Evolutionary conservation across 495 filamentous ascomycete genomes (phyloP).

Genomic region (Platismatia glauca): DNA sequence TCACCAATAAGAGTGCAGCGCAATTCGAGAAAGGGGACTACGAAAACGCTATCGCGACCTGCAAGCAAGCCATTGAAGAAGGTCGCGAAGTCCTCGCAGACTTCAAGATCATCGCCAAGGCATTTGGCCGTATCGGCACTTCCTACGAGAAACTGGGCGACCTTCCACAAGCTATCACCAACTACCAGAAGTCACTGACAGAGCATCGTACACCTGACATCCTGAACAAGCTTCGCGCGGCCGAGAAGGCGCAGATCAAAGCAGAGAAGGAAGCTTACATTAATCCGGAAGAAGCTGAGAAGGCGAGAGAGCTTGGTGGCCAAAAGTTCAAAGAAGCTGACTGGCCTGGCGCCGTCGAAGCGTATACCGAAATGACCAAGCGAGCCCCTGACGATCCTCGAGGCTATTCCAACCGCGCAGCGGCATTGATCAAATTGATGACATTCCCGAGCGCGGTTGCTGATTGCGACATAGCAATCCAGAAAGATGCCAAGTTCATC

Average conservation of each 20-base stretch:
- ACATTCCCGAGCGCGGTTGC: slow-evolving; percentile 87
- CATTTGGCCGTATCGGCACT: slow-evolving; percentile 82
- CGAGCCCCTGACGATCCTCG: slow-evolving; percentile 86
- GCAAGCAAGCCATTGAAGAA: slow-evolving; percentile 81
- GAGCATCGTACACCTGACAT: slow-evolving; percentile 96
- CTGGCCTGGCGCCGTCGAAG: slow-evolving; percentile 92
- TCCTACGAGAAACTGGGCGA: slow-evolving; percentile 86
- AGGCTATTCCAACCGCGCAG: slow-evolving; percentile 94
- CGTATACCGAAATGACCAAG: slow-evolving; percentile 96
- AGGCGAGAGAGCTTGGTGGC: slow-evolving; percentile 90
- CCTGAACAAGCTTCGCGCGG: slow-evolving; percentile 83
- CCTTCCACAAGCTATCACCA: slow-evolving; percentile 70
- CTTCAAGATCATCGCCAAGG: slow-evolving; percentile 94
- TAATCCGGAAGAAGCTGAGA: slow-evolving; percentile 83
- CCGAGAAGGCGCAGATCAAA: slow-evolving; percentile 79
- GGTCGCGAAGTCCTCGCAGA: slow-evolving; percentile 79
- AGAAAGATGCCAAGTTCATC: slow-evolving; percentile 87
- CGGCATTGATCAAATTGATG: slow-evolving; percentile 92
- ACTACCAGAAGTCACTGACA: slow-evolving; percentile 85
- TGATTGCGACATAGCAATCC: slow-evolving; percentile 87
- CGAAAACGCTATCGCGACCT: slow-evolving; percentile 73
- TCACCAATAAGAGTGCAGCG: slow-evolving; percentile 92
- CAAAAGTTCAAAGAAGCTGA: slow-evolving; percentile 93
- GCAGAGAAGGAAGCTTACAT: slow-evolving; percentile 73
- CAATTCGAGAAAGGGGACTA: slow-evolving; percentile 94